Percentiles rank a stretch among this genome's conserved stretches.
phyloP scores from a whole-genome alignment of 2,329 filamentous ascomycete genomes.

The Aaosphaeria arxii region DNA sequence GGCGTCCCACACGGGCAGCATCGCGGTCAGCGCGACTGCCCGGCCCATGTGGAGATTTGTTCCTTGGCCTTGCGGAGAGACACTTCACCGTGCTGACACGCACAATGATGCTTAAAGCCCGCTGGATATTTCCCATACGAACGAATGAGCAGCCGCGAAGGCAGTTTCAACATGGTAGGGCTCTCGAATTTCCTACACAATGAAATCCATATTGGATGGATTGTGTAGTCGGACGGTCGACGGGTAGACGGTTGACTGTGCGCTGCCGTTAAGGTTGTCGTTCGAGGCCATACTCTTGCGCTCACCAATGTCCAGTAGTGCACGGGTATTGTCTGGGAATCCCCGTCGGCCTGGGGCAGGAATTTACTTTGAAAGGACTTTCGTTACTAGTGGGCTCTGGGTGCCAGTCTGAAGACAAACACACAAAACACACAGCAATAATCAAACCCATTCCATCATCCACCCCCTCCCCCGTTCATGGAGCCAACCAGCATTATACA shows the following conservation, averaged over 20 bases:
- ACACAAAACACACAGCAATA: too few species aligned
- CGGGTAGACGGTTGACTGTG: neutral
- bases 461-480: too few species aligned
- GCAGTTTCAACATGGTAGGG: neutral
- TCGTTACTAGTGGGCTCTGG: too few species aligned
- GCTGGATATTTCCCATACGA: neutral
- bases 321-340: too few species aligned
- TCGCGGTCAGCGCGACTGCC: slow-evolving; percentile 9
- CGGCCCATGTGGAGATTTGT: slow-evolving; percentile 35
- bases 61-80: neutral
- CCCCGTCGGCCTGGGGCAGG: too few species aligned
- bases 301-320: too few species aligned
- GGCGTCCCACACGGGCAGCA: slow-evolving; percentile 26
- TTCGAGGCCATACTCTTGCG: too few species aligned
- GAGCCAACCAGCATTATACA: too few species aligned
- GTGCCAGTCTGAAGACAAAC: too few species aligned
- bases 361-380: too few species aligned
- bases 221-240: neutral
- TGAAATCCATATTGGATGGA: neutral
- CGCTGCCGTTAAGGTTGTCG: neutral
- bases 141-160: neutral
- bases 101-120: neutral
- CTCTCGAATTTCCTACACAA: neutral
- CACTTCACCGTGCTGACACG: neutral
- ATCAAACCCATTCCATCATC: too few species aligned